These are phyloP conservation scores for Hymenoscyphus albidus DNA, from an alignment of 2,329 filamentous ascomycete species.

Conservation along the genomic window DNA sequence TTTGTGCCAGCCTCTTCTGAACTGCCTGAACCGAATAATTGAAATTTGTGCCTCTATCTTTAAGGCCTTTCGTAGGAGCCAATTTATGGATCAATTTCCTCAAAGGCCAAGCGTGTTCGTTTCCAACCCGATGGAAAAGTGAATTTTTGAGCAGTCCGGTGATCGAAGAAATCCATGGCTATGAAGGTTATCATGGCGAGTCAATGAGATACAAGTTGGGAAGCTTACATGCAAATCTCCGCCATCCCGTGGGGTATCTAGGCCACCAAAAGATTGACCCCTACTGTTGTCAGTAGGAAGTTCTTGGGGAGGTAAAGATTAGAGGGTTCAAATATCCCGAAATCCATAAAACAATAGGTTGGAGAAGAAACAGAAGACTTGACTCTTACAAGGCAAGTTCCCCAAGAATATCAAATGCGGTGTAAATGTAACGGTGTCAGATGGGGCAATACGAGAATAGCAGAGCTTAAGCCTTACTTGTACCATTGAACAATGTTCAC, in stretches of 20 bases:
- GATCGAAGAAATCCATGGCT: slow-evolving; percentile 8
- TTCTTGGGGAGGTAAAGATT: neutral
- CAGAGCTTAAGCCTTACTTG: neutral
- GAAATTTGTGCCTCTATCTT: neutral
- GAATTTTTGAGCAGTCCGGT: neutral
- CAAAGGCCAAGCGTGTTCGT: neutral
- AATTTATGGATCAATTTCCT: neutral
- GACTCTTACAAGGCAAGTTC: slow-evolving; percentile 31
- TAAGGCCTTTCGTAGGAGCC: neutral
- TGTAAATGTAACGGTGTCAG: slow-evolving; percentile 2
- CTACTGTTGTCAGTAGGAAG: neutral
- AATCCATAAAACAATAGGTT: neutral
- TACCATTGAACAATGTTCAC: slow-evolving; percentile 6
- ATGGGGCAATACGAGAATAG: too few relatives aligned
- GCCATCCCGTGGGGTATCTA: slow-evolving; percentile 17
- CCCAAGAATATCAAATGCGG: slow-evolving; percentile 38
- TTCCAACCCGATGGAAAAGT: neutral
- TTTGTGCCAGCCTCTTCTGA: neutral
- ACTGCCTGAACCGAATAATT: neutral
- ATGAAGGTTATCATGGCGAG: neutral
- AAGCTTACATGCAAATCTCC: neutral
- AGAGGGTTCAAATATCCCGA: neutral
- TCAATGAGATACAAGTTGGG: neutral
- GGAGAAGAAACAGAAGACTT: neutral
- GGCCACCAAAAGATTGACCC: slow-evolving; percentile 32